Evolutionary conservation across 371 early-diverging fungal species (phyloP), one percentile per base, ranked within the genome.

Genomic region (Mortierella sp.): DNA sequence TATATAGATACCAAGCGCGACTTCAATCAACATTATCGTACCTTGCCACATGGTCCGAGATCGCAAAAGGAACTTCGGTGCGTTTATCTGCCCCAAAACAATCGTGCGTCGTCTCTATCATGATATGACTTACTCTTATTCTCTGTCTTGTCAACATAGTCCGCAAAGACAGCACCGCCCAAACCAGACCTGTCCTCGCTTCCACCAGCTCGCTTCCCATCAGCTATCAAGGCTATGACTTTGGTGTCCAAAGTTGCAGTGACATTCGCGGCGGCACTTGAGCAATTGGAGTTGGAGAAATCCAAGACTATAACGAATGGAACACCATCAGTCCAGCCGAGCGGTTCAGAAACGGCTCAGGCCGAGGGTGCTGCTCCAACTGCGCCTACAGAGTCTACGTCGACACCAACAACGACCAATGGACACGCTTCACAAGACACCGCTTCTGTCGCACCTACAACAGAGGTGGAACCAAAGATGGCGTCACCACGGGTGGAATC

Each of bases 131-230:
- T 21, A n/a, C n/a, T n/a, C n/a, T n/a, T n/a, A n/a, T n/a, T n/a
- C n/a, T n/a, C n/a, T n/a, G n/a, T n/a, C n/a, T n/a, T n/a, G n/a
- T 8, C 18, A 14, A 13, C 14, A 23, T 59, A 73, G 62, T 31
- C 51, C 10, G 50, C 56, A 9, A 73, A 73, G 34, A 49, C 46
- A 3, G 52, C 76, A 18, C 70, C 76, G 19, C 69, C 65, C 24
- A 74, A 74, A 19, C 76, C 76, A 2, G 76, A 74, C 42, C 61
- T 74, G 1, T 69, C 76, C 9, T 70, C 76, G 13, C 65, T 74
- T 5, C 76, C 76, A 3, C 76, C 76, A 34, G 76, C 76, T 3
- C 69, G 76, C 6, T 68, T 69, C 19, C 65, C 69, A 16, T 68
- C 76, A 1, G 76, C 69, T 24, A 55, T 55, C n/a, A 45, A 61